Evolutionary conservation across 2,329 filamentous ascomycete species (phyloP), one percentile per base, ranked within the genome.

Genomic region (Chaetoscypha palmicola): DNA sequence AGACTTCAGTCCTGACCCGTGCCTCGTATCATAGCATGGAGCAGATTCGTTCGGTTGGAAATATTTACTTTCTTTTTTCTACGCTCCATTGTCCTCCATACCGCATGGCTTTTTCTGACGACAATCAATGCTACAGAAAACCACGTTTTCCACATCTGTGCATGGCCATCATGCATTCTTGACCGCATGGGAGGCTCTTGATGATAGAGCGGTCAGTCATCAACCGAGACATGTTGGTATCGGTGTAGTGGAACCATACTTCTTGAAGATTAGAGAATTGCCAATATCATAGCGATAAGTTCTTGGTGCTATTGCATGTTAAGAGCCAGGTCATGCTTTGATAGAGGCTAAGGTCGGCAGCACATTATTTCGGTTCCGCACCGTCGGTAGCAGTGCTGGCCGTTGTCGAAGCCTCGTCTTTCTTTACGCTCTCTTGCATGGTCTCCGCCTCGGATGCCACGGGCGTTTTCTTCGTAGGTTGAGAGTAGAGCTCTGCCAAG

Each of bases 401-500:
- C 16, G 9, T 45, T 33, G 31, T 21, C 11, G 37, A 44, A 45
- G 32, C 46, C 43, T 58, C 55, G 50, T 53, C 49, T 57, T 47
- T 54, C 34, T 30, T 55, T 54, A 42, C 52, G 43, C 24, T 46
- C 52, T 55, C n/a, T 17, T 38, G 34, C 19, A 16, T 22, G 33
- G 51, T 46, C 23, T 54, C 49, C 34, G 34, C 12, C 35, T 47
- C 43, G 17, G 11, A 20, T 24, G 40, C 43, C n/a, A n/a, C n/a
- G 22, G 38, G 26, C 12, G 31, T 39, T 35, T 53, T 39, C 36
- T 49, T 43, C 19, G 38, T 38, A 46, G 45, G 36, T 38, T 69
- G 69, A 7, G 24, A 7, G 60, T 84, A 86, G 19, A 91, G 73
- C 62, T 88, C 85, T 45, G 82, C 78, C 30, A 94, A 65, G 62